Conservation (phyloP, 306 rosid genomes). For the Ormosia semicastrata region DNA sequence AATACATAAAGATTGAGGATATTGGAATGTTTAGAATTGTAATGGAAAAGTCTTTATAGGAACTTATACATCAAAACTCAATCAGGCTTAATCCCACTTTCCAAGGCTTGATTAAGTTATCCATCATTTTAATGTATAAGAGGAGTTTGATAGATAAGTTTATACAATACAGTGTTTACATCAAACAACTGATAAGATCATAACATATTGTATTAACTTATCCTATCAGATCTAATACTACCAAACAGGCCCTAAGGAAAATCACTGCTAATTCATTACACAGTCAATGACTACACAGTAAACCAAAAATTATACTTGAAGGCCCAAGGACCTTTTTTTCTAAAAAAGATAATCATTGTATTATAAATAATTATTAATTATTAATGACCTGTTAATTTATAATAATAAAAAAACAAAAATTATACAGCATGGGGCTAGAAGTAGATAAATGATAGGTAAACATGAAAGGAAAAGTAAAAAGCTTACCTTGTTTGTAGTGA, state of each 20-base stretch:
- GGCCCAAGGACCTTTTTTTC: not conserved
- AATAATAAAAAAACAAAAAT: not conserved
- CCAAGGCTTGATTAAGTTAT: no score
- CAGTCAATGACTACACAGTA: not conserved
- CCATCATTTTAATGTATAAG: no score
- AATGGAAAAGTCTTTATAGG: no score
- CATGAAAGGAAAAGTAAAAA: not conserved
- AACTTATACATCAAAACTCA: no score
- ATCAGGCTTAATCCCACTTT: no score
- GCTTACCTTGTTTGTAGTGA: conserved; percentile 64
- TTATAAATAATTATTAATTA: not conserved
- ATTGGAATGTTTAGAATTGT: no score
- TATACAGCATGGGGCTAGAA: not conserved
- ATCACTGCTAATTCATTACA: not conserved
- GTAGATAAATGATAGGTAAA: conserved; percentile 5
- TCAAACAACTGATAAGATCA: no score
- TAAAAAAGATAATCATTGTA: conserved; percentile 27
- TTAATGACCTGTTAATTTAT: not conserved
- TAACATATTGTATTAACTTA: no score
- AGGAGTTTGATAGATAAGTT: no score
- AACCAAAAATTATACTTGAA: not conserved
- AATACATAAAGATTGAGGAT: no score
- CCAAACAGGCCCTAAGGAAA: not conserved
- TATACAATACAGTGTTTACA: no score
- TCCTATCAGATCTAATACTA: no score